These are phyloP conservation scores for Barbatosphaeria neglecta DNA, from an alignment of 495 filamentous ascomycete species.

Conservation along the genomic window DNA sequence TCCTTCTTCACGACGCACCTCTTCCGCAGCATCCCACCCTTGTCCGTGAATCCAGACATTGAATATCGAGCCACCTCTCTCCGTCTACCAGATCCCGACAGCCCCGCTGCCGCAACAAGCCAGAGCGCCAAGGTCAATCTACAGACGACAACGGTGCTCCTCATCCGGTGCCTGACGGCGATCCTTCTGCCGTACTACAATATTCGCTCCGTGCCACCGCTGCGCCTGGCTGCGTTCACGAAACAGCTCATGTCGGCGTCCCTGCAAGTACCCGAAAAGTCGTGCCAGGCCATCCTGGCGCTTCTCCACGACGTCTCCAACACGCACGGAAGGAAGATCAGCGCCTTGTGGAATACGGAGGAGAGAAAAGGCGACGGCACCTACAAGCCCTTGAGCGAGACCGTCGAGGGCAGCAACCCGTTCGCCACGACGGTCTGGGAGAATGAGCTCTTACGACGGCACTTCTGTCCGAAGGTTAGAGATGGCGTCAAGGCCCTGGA, in stretches of 20 bases:
- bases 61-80: conserved; percentile 74
- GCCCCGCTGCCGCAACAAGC: conserved; percentile 16
- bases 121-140: conserved; percentile 68
- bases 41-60: conserved; percentile 72
- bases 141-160: conserved; percentile 80
- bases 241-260: conserved; percentile 77
- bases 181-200: conserved; percentile 58
- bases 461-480: conserved; percentile 78
- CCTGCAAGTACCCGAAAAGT: conserved; percentile 84
- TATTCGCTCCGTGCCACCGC: conserved; percentile 51
- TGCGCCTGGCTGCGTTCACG: conserved; percentile 79
- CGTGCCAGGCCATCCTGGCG: conserved; percentile 60
- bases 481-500: conserved; percentile 64
- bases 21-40: conserved; percentile 66
- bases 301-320: conserved; percentile 65
- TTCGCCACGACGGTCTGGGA: conserved; percentile 90
- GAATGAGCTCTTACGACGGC: conserved; percentile 69
- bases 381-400: conserved; percentile 41
- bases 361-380: conserved; percentile 68
- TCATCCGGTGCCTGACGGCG: conserved; percentile 72
- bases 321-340: conserved; percentile 29
- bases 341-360: conserved; percentile 41
- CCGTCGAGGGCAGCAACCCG: conserved; percentile 74
- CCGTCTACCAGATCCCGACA: conserved; percentile 64
- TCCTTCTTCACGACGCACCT: conserved; percentile 91